Evolutionary conservation across 192 early-diverging fungal species (phyloP).

Genomic region (Coemansia sp.): DNA sequence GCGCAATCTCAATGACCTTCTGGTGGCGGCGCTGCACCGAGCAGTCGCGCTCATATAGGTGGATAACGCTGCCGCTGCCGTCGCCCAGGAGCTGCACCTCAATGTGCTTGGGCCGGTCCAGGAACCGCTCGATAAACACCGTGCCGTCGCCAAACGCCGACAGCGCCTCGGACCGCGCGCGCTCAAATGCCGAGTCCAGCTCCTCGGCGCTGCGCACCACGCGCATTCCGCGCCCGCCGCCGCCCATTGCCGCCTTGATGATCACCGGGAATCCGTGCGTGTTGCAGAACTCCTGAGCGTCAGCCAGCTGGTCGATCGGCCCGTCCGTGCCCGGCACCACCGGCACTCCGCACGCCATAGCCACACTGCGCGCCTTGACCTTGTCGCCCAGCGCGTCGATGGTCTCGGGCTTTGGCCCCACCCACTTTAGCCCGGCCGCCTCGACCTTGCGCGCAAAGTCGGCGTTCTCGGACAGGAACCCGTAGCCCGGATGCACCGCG

Average conservation of each 20-base stretch:
- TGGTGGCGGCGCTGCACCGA: slow-evolving; percentile 97
- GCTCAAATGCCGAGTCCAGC: slow-evolving; percentile 75
- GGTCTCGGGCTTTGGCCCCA: slow-evolving; percentile 77
- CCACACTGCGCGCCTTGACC: slow-evolving; percentile 83
- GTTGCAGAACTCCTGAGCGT: slow-evolving; percentile 69
- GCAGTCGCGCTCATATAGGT: slow-evolving; percentile 94
- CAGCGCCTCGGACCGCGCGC: slow-evolving; percentile 83
- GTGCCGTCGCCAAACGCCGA: slow-evolving; percentile 95
- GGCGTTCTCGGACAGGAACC: slow-evolving; percentile 93
- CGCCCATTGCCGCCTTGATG: slow-evolving; percentile 96
- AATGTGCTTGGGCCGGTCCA: slow-evolving; percentile 90
- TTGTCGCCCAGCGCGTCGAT: slow-evolving; percentile 94
- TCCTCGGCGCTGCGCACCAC: slow-evolving; percentile 73
- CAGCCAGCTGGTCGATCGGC: slow-evolving; percentile 60
- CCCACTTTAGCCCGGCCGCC: slow-evolving; percentile 85
- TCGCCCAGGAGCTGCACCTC: slow-evolving; percentile 95
- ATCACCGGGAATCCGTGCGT: slow-evolving; percentile 90
- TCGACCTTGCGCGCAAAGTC: slow-evolving; percentile 86
- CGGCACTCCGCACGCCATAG: slow-evolving; percentile 74
- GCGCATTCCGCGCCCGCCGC: slow-evolving; percentile 95
- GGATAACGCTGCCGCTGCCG: slow-evolving; percentile 79
- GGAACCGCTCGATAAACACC: slow-evolving; percentile 90
- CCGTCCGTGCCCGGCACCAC: slow-evolving; percentile 94
- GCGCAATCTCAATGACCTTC: slow-evolving; percentile 93
- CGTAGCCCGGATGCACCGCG: slow-evolving; percentile 95